Evolutionary conservation across 768 basidiomycete species (phyloP).

Genomic region (Panellus pusillus): DNA sequence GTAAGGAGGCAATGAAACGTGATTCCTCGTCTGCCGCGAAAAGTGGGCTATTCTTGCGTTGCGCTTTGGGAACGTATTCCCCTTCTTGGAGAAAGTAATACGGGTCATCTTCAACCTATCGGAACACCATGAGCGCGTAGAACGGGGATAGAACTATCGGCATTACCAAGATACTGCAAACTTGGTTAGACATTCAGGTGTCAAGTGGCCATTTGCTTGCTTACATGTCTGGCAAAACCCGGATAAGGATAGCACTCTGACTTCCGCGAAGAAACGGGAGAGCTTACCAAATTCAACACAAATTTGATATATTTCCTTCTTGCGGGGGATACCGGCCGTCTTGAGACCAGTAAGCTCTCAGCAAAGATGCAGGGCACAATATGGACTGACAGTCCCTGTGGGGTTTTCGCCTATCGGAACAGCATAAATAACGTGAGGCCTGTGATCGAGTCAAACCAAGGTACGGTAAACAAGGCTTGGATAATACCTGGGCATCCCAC

Average conservation of each 20-base stretch:
- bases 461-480: neutral
- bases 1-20: constrained; percentile 52
- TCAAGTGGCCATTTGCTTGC: neutral
- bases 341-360: constrained; percentile 25
- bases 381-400: constrained; percentile 58
- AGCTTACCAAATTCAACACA: constrained; percentile 73
- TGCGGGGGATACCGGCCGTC: constrained; percentile 63
- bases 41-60: constrained; percentile 23
- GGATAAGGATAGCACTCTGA: neutral
- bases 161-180: constrained; percentile 8
- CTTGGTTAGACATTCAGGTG: neutral
- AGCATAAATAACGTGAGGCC: constrained; percentile 73
- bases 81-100: constrained; percentile 74
- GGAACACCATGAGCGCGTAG: constrained; percentile 61
- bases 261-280: constrained; percentile 2
- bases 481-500: constrained; percentile 55
- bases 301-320: constrained; percentile 79
- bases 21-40: constrained; percentile 38
- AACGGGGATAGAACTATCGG: neutral
- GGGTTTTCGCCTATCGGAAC: constrained; percentile 87
- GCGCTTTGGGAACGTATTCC: constrained; percentile 47
- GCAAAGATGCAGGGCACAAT: neutral
- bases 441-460: constrained; percentile 23
- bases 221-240: constrained; percentile 2
- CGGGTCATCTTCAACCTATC: constrained; percentile 73